Evolutionary conservation across 768 basidiomycete species (phyloP).

Genomic region (Tulasnella sp.): DNA sequence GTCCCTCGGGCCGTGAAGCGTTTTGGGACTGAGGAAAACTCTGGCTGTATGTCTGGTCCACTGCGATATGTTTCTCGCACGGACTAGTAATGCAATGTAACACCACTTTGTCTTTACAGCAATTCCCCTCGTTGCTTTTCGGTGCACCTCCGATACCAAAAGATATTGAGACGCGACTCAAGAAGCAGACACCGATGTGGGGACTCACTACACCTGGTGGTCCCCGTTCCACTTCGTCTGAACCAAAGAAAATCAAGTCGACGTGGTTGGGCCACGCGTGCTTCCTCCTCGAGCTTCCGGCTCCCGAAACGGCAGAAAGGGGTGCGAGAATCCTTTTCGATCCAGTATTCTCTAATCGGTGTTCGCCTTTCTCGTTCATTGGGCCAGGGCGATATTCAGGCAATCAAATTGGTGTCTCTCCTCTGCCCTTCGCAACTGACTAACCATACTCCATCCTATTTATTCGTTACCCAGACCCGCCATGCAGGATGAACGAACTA

Average conservation of each 20-base stretch:
- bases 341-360: constrained; percentile 39
- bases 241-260: constrained; percentile 29
- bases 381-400: constrained; percentile 41
- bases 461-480: constrained; percentile 16
- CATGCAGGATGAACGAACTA: constrained; percentile 28
- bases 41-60: no score
- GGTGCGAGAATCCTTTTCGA: constrained; percentile 43
- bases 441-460: no score
- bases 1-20: no score
- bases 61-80: no score
- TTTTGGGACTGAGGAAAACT: no score
- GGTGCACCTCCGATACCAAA: not conserved
- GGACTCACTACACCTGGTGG: not conserved
- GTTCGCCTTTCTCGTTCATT: constrained; percentile 35
- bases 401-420: constrained; percentile 21
- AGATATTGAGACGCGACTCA: constrained; percentile 11
- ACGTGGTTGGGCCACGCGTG: constrained; percentile 50
- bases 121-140: not conserved
- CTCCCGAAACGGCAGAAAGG: constrained; percentile 23
- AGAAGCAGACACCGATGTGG: constrained; percentile 15
- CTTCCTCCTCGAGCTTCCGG: constrained; percentile 42
- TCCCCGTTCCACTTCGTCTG: not conserved
- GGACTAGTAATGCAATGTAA: no score
- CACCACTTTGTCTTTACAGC: no score
- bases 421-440: no score